Evolutionary conservation across 805 yeast species (phyloP), one percentile per base, ranked within the genome.

Genomic region (Candida montana): DNA sequence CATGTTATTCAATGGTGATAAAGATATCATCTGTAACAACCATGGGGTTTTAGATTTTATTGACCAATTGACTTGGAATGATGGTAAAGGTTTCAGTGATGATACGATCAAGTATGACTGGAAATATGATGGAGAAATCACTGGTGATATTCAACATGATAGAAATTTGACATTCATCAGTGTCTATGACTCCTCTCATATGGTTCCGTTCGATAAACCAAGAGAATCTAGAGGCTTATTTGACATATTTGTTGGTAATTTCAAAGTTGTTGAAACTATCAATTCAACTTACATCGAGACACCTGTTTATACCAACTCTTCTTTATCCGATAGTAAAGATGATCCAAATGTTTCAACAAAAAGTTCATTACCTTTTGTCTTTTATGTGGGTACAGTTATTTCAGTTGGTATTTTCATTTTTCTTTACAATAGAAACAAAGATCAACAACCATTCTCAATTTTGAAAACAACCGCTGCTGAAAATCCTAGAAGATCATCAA

Each of bases 151-250:
- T 33, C 62, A 59, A 73, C 77, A 46, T 52, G 90, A 80, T 36
- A 71, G 86, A 48, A 86, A 87, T 55, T 67, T 91, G 54, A 83
- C 96, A 0, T 83, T 83, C 58, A 78, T 85, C 26, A 77, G 78
- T 43, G 77, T 91, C 2, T 75, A 64, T 58, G 77, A 86, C 51
- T 78, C 95, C 0, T 83, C 95, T 4, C 98, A 93, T 58, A 91
- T 93, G 98, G 93, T 89, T 20, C 95, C 98, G 1, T 81, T 75
- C 50, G 97, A 90, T 58, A 64, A 76, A 39, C 84, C 93, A 2
- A 77, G 71, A 35, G 71, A 75, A 21, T 75, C 90, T 7, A 70
- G 89, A 49, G 87, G 88, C 15, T 62, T 90, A 46, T 64, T 89
- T 31, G 89, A 87, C 40, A 58, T 68, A n/a, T 48, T 55, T 40